Base-by-base conservation (phyloP, 2,329 filamentous ascomycete species). In the Xylaria arbuscula region DNA sequence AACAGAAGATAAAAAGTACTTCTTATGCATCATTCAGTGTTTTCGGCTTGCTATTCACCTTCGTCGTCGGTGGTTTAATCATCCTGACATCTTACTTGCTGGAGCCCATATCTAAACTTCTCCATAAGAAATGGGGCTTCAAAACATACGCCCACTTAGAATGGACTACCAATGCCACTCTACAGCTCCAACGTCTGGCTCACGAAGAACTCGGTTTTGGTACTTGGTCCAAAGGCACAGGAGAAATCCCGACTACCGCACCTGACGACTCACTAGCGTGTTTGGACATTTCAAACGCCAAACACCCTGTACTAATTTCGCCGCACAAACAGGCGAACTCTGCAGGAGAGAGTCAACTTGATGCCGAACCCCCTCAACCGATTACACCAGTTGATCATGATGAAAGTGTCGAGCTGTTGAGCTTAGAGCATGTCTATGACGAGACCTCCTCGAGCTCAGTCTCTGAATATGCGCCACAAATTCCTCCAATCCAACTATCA, bases 1-100 rank as follows among this genome's bases (percentile, higher is more conserved):
- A 50, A 24, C 57, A 76, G 73, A 77, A 76, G 67, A 73, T 76
- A 2, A 62, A 66, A 1, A 74, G 64, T 8, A 70, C 70, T 0
- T 64, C 54, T 2, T 72, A 74, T 55, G 54, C 67, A 2, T 74
- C 72, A 11, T 75, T 77, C 57, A 76, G 73, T 56, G 38, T 76
- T 15, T 74, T 76, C 34, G 72, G 70, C 5, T 54, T 77, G 5
- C 32, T 69, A 45, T 70, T 74, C 53, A 70, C 69, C 40, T 72
- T 72, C 13, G 22, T 72, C 15, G 11, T 68, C 3, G 75, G 75
- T 11, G 17, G 19, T 2, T 11, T 74, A 17, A 69, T 75, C 34
- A 62, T 71, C 15, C 1, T 70, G 10, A 19, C 66, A 3, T 75
- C 71, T 0, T 57, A 57, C 19, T 4, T 57, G 3, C 19, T 57